These are phyloP conservation scores for Nepenthes gracilis DNA, from an alignment of 148 eudicot species.

Conservation along the genomic window DNA sequence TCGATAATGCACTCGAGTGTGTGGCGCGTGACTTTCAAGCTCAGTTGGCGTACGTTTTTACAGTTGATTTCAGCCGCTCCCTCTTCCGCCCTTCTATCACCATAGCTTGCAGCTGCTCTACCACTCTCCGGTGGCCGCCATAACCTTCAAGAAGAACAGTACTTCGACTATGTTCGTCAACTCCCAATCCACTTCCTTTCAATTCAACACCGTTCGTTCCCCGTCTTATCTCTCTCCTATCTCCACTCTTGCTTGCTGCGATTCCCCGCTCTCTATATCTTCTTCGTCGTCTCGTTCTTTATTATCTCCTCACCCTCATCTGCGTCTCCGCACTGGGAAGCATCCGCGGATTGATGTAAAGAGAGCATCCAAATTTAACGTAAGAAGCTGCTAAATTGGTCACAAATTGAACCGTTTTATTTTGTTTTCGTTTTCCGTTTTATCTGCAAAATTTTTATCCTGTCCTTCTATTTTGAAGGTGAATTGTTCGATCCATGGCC, in stretches of 20 bases:
- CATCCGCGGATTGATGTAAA: conserved; percentile 5
- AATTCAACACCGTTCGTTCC: conserved; percentile 11
- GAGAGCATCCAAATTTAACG: conserved; percentile 24
- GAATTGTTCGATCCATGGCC: conserved; percentile 43
- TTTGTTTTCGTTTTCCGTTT: not conserved
- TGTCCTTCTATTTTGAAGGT: conserved; percentile 14
- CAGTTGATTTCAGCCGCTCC: conserved; percentile 12
- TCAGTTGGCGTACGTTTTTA: conserved; percentile 18
- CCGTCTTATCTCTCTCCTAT: conserved; percentile 3
- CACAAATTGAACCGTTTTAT: not conserved
- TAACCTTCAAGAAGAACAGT: not conserved
- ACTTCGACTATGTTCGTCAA: conserved; percentile 14
- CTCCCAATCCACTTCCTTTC: conserved; percentile 18
- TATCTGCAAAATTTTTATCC: conserved; percentile 1
- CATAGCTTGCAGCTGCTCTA: not conserved
- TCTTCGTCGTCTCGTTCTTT: not conserved
- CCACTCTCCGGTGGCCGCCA: conserved; percentile 1
- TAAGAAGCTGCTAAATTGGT: conserved; percentile 2
- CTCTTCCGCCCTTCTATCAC: not conserved
- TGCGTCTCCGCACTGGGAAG: not conserved
- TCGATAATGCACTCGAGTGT: no score
- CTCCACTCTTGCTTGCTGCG: not conserved
- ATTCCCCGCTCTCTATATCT: conserved; percentile 8
- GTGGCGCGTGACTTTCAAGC: no score
- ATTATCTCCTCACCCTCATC: conserved; percentile 3